Evolutionary conservation across 2,329 filamentous ascomycete genomes (phyloP).

Genomic region (Volutella citrinella): DNA sequence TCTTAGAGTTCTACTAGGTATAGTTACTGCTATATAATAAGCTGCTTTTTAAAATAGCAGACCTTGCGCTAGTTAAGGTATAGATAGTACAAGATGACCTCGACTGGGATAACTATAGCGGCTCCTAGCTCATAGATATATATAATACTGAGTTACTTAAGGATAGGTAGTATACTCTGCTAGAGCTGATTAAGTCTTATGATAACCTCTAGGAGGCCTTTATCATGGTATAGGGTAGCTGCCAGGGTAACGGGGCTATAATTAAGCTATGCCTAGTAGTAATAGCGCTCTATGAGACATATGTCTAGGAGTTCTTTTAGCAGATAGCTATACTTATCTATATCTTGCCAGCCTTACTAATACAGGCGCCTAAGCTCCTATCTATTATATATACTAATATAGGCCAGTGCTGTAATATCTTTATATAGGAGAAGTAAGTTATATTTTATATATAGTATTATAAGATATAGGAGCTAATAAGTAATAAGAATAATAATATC

Average conservation of each 20-base stretch:
- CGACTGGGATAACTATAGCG: too few relatives aligned
- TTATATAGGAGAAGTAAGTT: constrained; percentile 6
- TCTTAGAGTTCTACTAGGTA: constrained; percentile 2
- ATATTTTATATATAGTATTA: constrained; percentile 7
- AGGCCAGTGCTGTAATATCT: constrained; percentile 1
- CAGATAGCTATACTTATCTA: constrained; percentile 1
- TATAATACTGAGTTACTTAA: too few relatives aligned
- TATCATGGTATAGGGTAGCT: too few relatives aligned
- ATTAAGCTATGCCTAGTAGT: neutral
- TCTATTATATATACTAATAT: constrained; percentile 4
- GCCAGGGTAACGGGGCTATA: too few relatives aligned
- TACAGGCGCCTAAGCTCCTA: neutral
- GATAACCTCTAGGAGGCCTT: too few relatives aligned
- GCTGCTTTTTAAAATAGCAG: constrained; percentile 4
- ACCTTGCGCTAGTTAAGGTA: too few relatives aligned
- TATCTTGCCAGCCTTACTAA: neutral
- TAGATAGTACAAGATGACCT: too few relatives aligned
- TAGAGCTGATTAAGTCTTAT: too few relatives aligned
- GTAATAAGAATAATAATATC: constrained; percentile 5
- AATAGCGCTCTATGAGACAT: neutral
- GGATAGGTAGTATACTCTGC: too few relatives aligned
- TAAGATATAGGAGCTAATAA: constrained; percentile 4
- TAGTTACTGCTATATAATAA: constrained; percentile 6
- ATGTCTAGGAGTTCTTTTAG: neutral
- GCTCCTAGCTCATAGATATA: too few relatives aligned